A percentile compares a stretch with the other conserved stretches of the same genome.
These are phyloP conservation scores for Quercus lobata DNA, from an alignment of 331 rosid genomes.

Conservation along the genomic window DNA sequence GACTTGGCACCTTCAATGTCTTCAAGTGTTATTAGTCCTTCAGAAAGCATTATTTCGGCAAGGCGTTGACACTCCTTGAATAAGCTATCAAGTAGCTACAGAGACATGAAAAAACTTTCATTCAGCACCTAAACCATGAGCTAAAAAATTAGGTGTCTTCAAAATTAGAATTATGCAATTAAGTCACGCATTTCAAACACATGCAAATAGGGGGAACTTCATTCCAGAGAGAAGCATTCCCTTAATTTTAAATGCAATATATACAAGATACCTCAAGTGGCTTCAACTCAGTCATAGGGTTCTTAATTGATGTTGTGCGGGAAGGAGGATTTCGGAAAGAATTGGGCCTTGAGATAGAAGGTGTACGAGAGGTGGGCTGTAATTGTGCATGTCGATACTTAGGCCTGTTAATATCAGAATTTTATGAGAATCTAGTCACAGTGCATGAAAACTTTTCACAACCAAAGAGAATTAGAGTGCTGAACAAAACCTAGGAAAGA, in stretches of 20 bases:
- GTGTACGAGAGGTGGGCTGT: conserved; percentile 11
- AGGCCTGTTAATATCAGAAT: conserved; percentile 43
- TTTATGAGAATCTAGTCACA: conserved; percentile 8
- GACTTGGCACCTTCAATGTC: conserved; percentile 80
- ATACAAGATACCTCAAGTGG: conserved; percentile 68
- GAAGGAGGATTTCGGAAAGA: conserved; percentile 48
- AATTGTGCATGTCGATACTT: conserved; percentile 46
- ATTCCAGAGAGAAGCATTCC: not conserved
- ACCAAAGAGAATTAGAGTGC: conserved; percentile 11
- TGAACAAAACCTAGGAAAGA: conserved; percentile 82
- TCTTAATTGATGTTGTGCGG: conserved; percentile 49
- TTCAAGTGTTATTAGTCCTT: conserved; percentile 57
- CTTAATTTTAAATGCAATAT: not conserved
- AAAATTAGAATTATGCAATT: not conserved
- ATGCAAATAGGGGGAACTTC: not conserved
- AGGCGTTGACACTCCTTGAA: conserved; percentile 49
- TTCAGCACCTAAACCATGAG: conserved; percentile 16
- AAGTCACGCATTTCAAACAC: not conserved
- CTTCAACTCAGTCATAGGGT: conserved; percentile 55
- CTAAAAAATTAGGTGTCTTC: not conserved
- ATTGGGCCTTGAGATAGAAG: conserved; percentile 51
- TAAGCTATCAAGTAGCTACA: conserved; percentile 42
- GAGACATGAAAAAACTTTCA: conserved; percentile 1
- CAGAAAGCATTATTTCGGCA: conserved; percentile 67
- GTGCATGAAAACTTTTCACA: not conserved